These are phyloP conservation scores for Rickenella mellea DNA, from an alignment of 768 basidiomycete species.

Conservation along the genomic window DNA sequence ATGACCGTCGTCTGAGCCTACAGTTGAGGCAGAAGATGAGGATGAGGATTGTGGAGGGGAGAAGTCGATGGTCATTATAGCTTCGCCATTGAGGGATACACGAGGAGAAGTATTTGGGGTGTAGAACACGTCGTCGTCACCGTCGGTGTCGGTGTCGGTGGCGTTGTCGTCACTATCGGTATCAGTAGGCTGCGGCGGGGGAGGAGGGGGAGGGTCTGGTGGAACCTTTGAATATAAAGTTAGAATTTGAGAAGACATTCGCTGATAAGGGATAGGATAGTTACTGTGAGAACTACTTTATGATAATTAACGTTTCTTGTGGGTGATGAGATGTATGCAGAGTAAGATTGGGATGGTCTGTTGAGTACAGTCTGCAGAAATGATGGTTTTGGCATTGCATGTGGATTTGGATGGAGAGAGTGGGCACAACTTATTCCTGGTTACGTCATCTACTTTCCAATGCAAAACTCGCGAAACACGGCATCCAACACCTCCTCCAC, in stretches of 20 bases:
- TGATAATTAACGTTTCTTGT: too few relatives aligned
- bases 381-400: slow-evolving; percentile 43
- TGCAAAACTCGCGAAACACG: slow-evolving; percentile 82
- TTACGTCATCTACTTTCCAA: slow-evolving; percentile 50
- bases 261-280: too few relatives aligned
- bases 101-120: slow-evolving; percentile 51
- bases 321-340: slow-evolving; percentile 8
- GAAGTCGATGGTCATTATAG: slow-evolving; percentile 8
- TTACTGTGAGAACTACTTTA: too few relatives aligned
- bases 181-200: too few relatives aligned
- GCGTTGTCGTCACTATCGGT: background rate
- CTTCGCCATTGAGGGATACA: slow-evolving; percentile 26
- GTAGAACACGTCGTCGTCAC: slow-evolving; percentile 46
- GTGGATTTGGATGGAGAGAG: background rate
- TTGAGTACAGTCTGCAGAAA: slow-evolving; percentile 53
- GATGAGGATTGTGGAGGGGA: slow-evolving; percentile 11
- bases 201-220: slow-evolving; percentile 11
- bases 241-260: background rate
- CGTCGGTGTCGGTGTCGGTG: slow-evolving; percentile 10
- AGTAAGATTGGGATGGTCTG: slow-evolving; percentile 55
- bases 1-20: slow-evolving; percentile 1
- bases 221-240: background rate
- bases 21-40: slow-evolving; percentile 2
- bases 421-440: background rate
- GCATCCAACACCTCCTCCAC: slow-evolving; percentile 78